Base-by-base conservation (phyloP, 1,139 yeast species). In the Hyphopichia fennica region DNA sequence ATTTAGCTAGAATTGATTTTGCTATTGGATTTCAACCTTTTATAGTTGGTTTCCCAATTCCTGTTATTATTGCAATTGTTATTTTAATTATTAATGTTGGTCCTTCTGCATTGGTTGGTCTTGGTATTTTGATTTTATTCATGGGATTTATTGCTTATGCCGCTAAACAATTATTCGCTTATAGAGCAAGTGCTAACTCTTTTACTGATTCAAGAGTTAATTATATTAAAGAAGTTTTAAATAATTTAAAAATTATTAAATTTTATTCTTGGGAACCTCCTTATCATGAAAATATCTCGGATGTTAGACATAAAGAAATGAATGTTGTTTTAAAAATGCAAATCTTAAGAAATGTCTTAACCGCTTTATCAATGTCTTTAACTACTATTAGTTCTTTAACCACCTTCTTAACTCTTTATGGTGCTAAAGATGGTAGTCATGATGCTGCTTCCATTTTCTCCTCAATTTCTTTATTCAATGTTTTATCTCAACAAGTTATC, bases 1-100 rank as follows among this genome's bases (percentile, higher is more conserved):
- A 88, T 58, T 72, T 89, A 43, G 79, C 91, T 22, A 78, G 96
- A 55, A 76, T 89, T 33, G 96, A 88, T 57, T 77, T 87, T 56
- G 93, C 95, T 4, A 60, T 82, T 28, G 80, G 82, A 8, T 85
- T 84, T 63, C 84, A 82, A 51, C 88, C 90, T 2, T 79, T 82
- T 55, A 63, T 82, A 11, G 62, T 84, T 45, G 73, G 82, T 16
- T 75, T 86, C 53, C 85, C 90, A 0, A 67, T 82, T n/a, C 78
- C 85, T 1, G 62, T 83, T 14, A 74, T 68, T 14, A 72, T 82
- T 39, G 74, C 85, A 37, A 73, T 87, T 44, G 89, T 80, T 1
- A 67, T 88, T 34, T 74, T 89, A 41, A 66, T 85, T 38, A 73
- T 78, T 42, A 86, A 87, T 52, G 73, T 89, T 40, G 96, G 96